phyloP scores from a whole-genome alignment of 345 rosid genomes.

The Eutrema heterophyllum region DNA sequence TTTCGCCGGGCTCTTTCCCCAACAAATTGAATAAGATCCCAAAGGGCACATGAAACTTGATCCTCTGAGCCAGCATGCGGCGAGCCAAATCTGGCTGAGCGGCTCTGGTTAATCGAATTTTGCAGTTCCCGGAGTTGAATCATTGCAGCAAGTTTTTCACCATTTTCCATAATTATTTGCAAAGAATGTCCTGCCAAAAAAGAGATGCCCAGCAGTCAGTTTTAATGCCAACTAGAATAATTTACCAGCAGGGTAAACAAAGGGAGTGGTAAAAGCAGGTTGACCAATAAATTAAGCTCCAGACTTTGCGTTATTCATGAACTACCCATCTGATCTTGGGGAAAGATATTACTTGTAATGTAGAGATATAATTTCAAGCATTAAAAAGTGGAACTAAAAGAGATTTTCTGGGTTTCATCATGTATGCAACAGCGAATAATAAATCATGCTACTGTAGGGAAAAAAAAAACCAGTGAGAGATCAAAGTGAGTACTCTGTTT shows the following conservation, averaged over 20 bases:
- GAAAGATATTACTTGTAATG: background rate
- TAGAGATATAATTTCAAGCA: background rate
- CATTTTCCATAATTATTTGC: conserved; percentile 79
- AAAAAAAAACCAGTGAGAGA: conserved; percentile 10
- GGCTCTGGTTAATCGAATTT: conserved; percentile 56
- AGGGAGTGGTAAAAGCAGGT: background rate
- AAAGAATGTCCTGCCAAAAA: conserved; percentile 61
- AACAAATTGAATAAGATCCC: conserved; percentile 91
- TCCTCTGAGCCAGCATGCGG: conserved; percentile 39
- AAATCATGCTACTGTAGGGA: background rate
- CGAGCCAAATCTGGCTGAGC: conserved; percentile 41
- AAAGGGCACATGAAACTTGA: conserved; percentile 66
- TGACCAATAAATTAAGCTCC: background rate
- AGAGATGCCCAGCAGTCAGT: conserved; percentile 4
- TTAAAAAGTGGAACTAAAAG: background rate
- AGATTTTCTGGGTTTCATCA: background rate
- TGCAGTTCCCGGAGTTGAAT: conserved; percentile 84
- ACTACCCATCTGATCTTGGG: background rate
- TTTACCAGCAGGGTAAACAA: background rate
- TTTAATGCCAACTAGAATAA: conserved; percentile 1
- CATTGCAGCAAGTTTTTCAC: conserved; percentile 93
- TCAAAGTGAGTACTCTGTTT: conserved; percentile 52
- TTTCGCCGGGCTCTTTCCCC: conserved; percentile 84
- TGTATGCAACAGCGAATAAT: background rate
- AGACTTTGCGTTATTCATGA: background rate